Evolutionary conservation across 306 rosid species (phyloP).

Genomic region (Pueraria montana): DNA sequence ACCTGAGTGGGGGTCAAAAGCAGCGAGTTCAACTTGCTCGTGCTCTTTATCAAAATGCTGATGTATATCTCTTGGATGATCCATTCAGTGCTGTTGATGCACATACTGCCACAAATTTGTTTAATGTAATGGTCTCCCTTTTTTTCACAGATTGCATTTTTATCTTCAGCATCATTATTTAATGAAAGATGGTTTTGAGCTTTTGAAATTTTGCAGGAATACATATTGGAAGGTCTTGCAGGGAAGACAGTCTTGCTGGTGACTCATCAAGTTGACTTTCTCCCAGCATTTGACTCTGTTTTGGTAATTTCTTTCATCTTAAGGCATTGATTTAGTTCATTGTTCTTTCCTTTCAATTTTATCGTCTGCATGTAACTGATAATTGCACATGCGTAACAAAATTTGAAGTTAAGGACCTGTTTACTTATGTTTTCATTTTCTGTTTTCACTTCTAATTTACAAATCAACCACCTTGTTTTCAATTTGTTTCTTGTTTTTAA

Average conservation of each 20-base stretch:
- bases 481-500: too few species aligned
- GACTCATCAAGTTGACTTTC: conserved; percentile 74
- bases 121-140: conserved; percentile 47
- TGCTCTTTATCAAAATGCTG: too few species aligned
- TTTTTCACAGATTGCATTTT: background rate
- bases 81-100: too few species aligned
- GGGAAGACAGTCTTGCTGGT: conserved; percentile 64
- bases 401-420: background rate
- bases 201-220: conserved; percentile 49
- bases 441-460: too few species aligned
- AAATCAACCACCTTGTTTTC: too few species aligned
- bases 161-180: background rate
- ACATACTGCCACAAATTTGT: too few species aligned
- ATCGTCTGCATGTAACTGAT: background rate
- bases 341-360: background rate
- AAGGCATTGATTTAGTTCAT: background rate
- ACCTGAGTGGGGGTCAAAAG: too few species aligned
- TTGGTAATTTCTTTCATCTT: conserved; percentile 49
- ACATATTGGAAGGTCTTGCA: conserved; percentile 58
- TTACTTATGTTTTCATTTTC: too few species aligned
- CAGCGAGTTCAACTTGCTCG: too few species aligned
- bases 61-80: too few species aligned
- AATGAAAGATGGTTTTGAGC: background rate
- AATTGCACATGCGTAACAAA: background rate
- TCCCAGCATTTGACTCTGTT: conserved; percentile 59